Evolutionary conservation across 1,284 basidiomycete genomes (phyloP), one percentile per base, ranked within the genome.

Genomic region (Apiotrichum montevideense): DNA sequence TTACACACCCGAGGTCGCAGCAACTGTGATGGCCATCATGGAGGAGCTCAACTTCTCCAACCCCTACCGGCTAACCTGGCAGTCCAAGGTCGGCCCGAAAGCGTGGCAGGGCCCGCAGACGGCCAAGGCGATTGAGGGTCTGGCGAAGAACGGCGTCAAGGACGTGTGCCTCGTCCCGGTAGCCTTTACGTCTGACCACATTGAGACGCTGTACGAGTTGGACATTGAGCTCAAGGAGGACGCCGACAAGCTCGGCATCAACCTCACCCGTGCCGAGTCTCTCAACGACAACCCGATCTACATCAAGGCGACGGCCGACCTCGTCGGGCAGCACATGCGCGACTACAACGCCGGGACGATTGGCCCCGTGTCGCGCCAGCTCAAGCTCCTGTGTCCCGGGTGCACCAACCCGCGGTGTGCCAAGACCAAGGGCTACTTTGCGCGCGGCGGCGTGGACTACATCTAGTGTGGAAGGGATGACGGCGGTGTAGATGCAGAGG

Each of bases 51-150:
- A 84, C 13, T 83, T 91, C 68, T 81, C 82, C 52, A 80, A 81
- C 66, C 79, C 79, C 57, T 98, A 88, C 78, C 87, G 96, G 33
- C 82, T 98, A 51, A 92, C 95, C 3, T 99, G 96, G 96, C 96
- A 99, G 80, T 91, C 88, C 15, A 90, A 98, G 76, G 96, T 99
- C 43, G 96, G 96, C 2, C 96, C 96, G 3, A 88, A 87, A 41
- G 90, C 94, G 33, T 98, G 96, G 96, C 90, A 98, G 83, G 96
- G 96, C 1, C 92, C 92, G 77, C 94, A 98, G 78, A 99, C 96
- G 0, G 82, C 83, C 40, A 90, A 92, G 56, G 88, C 93, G 37
- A 78, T 99, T 70, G 92, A 97, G 73, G 96, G 95, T 11, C 83
- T 96, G 52, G 90, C 90, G 42, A 86, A 90, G 62, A 80, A 90